Percentiles rank a stretch among this genome's conserved stretches.
Evolutionary conservation across 768 basidiomycete genomes (phyloP).

Genomic region (Rhizopogon vesiculosus): DNA sequence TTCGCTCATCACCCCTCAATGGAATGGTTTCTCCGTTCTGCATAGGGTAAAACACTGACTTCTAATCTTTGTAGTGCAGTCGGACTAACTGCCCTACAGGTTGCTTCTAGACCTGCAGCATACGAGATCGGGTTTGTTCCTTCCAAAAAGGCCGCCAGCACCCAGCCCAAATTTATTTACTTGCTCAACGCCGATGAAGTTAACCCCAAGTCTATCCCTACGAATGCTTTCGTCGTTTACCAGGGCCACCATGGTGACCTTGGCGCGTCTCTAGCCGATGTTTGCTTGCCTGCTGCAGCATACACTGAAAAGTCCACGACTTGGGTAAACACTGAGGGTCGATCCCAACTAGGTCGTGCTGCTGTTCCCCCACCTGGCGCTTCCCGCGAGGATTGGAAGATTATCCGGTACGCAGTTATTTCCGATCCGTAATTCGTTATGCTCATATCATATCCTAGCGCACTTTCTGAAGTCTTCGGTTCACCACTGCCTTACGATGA

Average conservation of each 20-base stretch:
- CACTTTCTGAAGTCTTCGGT: slow-evolving; percentile 85
- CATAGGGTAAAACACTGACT: slow-evolving; percentile 65
- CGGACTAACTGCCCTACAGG: slow-evolving; percentile 36
- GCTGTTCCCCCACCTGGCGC: slow-evolving; percentile 96
- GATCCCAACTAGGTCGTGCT: slow-evolving; percentile 83
- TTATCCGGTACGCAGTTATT: slow-evolving; percentile 61
- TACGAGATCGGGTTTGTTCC: slow-evolving; percentile 95
- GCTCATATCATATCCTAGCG: slow-evolving; percentile 39
- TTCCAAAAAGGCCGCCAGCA: slow-evolving; percentile 66
- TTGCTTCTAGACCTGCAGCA: slow-evolving; percentile 88
- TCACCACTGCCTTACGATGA: slow-evolving; percentile 86
- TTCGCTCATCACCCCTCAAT: slow-evolving; percentile 78
- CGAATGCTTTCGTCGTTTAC: slow-evolving; percentile 94
- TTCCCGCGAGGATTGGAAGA: slow-evolving; percentile 96
- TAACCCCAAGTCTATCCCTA: slow-evolving; percentile 81
- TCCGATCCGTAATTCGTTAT: neutral
- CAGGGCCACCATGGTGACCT: slow-evolving; percentile 98
- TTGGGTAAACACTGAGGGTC: slow-evolving; percentile 97
- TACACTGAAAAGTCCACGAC: slow-evolving; percentile 91
- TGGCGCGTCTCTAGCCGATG: slow-evolving; percentile 96
- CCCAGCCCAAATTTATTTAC: slow-evolving; percentile 92
- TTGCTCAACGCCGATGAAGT: slow-evolving; percentile 95
- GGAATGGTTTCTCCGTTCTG: slow-evolving; percentile 93
- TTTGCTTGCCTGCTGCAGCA: slow-evolving; percentile 87
- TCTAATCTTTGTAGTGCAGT: neutral